Percentiles rank a stretch among this genome's conserved stretches.
Evolutionary conservation across 202 grass and related monocot species (phyloP).

Genomic region (Saccharum hybrid): DNA sequence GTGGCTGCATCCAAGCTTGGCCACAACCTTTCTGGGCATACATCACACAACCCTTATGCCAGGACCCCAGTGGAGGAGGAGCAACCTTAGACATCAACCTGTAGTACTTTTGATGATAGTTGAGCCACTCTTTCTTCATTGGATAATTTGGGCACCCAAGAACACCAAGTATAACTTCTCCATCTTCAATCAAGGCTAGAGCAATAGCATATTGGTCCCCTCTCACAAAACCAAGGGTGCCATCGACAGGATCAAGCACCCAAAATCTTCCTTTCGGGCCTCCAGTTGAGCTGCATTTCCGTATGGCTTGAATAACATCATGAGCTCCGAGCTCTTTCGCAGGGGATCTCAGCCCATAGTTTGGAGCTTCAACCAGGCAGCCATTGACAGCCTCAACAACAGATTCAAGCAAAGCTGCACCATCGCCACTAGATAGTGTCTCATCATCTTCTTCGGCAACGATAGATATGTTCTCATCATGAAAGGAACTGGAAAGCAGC

Average conservation of each 20-base stretch:
- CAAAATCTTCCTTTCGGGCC: constrained; percentile 89
- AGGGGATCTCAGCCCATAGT: constrained; percentile 65
- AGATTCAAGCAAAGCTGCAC: constrained; percentile 63
- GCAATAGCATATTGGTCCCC: constrained; percentile 93
- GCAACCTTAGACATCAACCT: constrained; percentile 72
- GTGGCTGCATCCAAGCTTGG: constrained; percentile 92
- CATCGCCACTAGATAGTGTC: constrained; percentile 51
- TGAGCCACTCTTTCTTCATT: constrained; percentile 92
- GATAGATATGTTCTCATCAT: constrained; percentile 63
- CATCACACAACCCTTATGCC: constrained; percentile 93
- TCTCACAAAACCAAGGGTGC: constrained; percentile 89
- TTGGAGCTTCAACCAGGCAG: constrained; percentile 75
- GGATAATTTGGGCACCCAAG: constrained; percentile 98
- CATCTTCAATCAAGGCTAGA: constrained; percentile 91
- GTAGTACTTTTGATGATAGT: constrained; percentile 89
- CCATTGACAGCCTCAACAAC: constrained; percentile 67
- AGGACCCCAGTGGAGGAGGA: constrained; percentile 70
- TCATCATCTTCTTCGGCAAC: constrained; percentile 90
- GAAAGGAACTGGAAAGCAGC: constrained; percentile 76
- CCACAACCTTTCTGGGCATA: constrained; percentile 91
- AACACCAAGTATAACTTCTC: constrained; percentile 83
- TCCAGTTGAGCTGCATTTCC: constrained; percentile 70
- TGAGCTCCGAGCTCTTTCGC: constrained; percentile 48
- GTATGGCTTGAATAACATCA: constrained; percentile 86
- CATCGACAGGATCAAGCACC: constrained; percentile 97